Evolutionary conservation across 2,329 filamentous ascomycete species (phyloP).

Genomic region (Fusarium sp.): DNA sequence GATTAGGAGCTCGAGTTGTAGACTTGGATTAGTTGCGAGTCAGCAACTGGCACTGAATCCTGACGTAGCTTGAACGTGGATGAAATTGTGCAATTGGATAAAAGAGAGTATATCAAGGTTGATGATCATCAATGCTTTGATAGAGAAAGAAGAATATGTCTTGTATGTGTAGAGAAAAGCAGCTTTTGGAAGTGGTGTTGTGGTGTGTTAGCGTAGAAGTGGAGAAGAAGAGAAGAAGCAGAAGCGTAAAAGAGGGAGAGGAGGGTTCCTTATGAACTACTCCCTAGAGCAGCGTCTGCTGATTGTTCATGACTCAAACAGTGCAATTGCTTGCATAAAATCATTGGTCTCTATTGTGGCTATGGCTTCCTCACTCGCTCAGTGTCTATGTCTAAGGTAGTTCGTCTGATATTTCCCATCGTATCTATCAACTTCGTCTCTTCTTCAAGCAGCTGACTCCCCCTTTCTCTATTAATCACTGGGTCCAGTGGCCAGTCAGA

Average conservation of each 20-base stretch:
- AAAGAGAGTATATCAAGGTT: neutral
- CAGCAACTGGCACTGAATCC: slow-evolving; percentile 1
- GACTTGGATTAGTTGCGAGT: neutral
- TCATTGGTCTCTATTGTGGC: slow-evolving; percentile 2
- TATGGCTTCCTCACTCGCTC: neutral
- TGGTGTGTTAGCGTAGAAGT: neutral
- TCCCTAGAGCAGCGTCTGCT: neutral
- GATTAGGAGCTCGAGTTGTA: neutral
- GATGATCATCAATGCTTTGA: neutral
- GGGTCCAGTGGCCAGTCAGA: neutral
- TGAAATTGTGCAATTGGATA: neutral
- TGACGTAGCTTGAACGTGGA: neutral
- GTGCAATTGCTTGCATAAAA: slow-evolving; percentile 2
- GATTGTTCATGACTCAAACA: slow-evolving; percentile 30
- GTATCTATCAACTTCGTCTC: neutral
- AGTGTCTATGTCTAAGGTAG: slow-evolving; percentile 10
- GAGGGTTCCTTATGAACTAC: slow-evolving; percentile 10
- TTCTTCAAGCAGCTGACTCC: slow-evolving; percentile 1
- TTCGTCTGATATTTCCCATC: neutral
- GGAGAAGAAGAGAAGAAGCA: neutral
- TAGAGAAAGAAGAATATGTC: neutral
- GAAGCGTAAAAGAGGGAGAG: neutral
- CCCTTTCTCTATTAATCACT: neutral
- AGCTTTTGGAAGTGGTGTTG: neutral
- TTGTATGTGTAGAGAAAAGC: neutral